phyloP scores from a whole-genome alignment of 225 moss, liverwort and hornwort genomes.

The Antitrichia curtipendula region DNA sequence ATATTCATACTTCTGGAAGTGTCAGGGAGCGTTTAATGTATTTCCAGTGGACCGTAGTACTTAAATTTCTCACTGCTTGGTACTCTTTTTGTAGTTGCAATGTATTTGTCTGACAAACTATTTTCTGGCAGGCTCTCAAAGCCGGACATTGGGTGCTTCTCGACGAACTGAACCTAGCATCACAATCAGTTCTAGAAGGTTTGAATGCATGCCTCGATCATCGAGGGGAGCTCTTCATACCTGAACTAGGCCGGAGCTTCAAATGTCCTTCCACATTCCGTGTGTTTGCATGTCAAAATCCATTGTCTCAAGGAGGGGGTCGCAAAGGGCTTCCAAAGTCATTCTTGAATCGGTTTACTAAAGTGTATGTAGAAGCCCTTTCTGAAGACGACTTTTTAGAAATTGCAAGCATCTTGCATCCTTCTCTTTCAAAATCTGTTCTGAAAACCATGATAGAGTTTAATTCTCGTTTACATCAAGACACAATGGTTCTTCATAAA shows the following conservation, averaged over 20 bases:
- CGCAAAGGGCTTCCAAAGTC: slow-evolving; percentile 96
- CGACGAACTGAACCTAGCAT: slow-evolving; percentile 91
- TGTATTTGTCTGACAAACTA: not conserved
- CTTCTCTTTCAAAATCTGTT: slow-evolving; percentile 43
- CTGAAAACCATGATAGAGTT: slow-evolving; percentile 77
- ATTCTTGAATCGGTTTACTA: slow-evolving; percentile 95
- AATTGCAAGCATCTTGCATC: slow-evolving; percentile 69
- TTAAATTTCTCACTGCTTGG: not conserved
- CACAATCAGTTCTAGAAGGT: slow-evolving; percentile 94
- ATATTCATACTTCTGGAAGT: not conserved
- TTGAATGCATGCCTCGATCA: slow-evolving; percentile 96
- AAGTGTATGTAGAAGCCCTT: slow-evolving; percentile 86
- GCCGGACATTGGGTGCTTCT: slow-evolving; percentile 95
- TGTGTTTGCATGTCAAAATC: slow-evolving; percentile 97
- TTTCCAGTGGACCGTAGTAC: not conserved
- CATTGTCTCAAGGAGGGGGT: slow-evolving; percentile 93
- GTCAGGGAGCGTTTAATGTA: not conserved
- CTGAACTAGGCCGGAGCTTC: slow-evolving; percentile 74
- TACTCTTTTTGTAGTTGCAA: not conserved
- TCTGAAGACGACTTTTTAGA: slow-evolving; percentile 61
- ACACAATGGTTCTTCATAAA: slow-evolving; percentile 63
- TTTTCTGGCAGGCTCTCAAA: slow-evolving; percentile 74
- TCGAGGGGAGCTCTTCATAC: slow-evolving; percentile 93
- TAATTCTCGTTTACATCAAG: slow-evolving; percentile 64
- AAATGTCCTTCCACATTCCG: slow-evolving; percentile 84